Percentiles rank a stretch among this genome's conserved stretches.
Evolutionary conservation across 2,329 filamentous ascomycete genomes (phyloP).

Genomic region (Aspergillus pseudoviridinutans): DNA sequence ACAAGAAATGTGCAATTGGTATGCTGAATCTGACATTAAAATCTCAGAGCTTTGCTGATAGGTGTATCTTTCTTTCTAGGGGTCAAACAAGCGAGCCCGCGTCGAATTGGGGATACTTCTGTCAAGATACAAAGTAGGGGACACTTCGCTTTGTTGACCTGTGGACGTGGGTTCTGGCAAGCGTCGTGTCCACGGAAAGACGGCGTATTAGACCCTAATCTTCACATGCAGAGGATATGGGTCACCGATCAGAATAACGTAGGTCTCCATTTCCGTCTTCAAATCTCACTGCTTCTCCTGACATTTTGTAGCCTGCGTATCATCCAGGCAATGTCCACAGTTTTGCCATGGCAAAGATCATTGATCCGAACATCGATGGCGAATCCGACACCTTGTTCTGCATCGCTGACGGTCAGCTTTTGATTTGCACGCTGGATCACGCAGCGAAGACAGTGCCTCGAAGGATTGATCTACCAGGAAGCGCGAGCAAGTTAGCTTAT

Average conservation of each 20-base stretch:
- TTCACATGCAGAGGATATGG: conserved; percentile 36
- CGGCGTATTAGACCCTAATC: conserved; percentile 21
- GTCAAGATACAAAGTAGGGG: conserved; percentile 31
- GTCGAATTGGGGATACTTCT: conserved; percentile 34
- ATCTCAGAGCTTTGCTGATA: conserved; percentile 9
- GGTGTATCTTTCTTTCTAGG: conserved; percentile 19
- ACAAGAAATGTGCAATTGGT: conserved; percentile 25
- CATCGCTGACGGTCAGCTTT: conserved; percentile 45
- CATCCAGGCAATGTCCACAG: conserved; percentile 33
- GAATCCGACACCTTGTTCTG: conserved; percentile 46
- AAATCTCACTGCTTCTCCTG: conserved; percentile 7
- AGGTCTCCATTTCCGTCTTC: conserved; percentile 11
- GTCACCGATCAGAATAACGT: conserved; percentile 42
- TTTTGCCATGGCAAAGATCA: conserved; percentile 32
- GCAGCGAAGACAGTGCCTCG: conserved; percentile 40
- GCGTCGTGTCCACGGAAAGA: conserved; percentile 25
- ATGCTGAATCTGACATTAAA: background rate
- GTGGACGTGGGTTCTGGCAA: conserved; percentile 37
- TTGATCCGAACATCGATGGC: conserved; percentile 15
- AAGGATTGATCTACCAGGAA: conserved; percentile 38
- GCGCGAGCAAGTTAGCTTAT: conserved; percentile 43
- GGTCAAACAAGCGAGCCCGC: conserved; percentile 27
- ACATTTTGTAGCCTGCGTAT: conserved; percentile 33
- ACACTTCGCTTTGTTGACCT: conserved; percentile 31
- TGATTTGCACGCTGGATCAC: conserved; percentile 46